These are phyloP conservation scores for Nicotiana knightiana DNA, from an alignment of 257 asterid species.

Conservation along the genomic window DNA sequence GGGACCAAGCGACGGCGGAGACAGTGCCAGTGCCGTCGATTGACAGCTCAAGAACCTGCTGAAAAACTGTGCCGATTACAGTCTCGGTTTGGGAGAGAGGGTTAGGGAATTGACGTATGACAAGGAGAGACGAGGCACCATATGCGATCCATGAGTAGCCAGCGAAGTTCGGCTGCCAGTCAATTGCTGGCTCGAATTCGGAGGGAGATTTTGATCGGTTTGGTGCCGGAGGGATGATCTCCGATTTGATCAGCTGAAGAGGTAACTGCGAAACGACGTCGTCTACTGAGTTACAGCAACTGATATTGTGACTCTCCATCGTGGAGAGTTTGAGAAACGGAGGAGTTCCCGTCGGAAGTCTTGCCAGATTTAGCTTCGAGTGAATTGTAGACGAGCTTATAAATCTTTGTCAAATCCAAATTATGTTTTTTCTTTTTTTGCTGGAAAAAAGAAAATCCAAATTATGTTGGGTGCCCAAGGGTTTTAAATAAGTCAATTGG, in stretches of 20 bases:
- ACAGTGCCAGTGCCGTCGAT: slow-evolving; percentile 34
- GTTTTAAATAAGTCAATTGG: not conserved
- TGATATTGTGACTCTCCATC: slow-evolving; percentile 13
- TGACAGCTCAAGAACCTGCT: slow-evolving; percentile 79
- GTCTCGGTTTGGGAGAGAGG: slow-evolving; percentile 61
- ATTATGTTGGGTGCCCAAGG: not conserved
- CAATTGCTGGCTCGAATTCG: slow-evolving; percentile 52
- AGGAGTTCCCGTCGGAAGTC: not conserved
- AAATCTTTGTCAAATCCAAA: not conserved
- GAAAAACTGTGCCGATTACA: slow-evolving; percentile 58
- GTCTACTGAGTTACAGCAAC: not conserved
- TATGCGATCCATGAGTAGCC: slow-evolving; percentile 91
- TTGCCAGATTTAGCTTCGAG: not conserved
- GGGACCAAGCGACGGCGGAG: slow-evolving; percentile 79
- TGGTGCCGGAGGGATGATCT: slow-evolving; percentile 71
- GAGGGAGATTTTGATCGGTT: slow-evolving; percentile 29
- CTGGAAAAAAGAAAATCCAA: not conserved
- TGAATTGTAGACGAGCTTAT: not conserved
- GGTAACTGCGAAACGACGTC: slow-evolving; percentile 51
- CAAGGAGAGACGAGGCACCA: slow-evolving; percentile 75
- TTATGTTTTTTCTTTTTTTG: too few relatives aligned
- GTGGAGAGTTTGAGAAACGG: not conserved
- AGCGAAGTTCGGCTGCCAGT: slow-evolving; percentile 65
- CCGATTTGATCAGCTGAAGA: slow-evolving; percentile 57
- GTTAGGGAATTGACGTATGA: slow-evolving; percentile 80